phyloP scores from a whole-genome alignment of 2,329 filamentous ascomycete species.

The Raffaelea ambrosiae region DNA sequence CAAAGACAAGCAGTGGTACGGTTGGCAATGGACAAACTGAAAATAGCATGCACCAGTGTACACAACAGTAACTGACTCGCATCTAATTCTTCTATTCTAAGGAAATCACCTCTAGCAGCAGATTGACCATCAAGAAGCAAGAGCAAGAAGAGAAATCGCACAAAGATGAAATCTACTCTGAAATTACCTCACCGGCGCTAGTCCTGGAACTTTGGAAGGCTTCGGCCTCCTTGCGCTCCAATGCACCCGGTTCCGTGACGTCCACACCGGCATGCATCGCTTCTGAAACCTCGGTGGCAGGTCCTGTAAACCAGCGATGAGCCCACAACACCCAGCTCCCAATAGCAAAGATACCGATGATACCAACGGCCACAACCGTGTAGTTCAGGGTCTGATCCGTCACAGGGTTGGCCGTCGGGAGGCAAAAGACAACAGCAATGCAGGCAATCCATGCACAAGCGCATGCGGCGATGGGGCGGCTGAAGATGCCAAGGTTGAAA shows the following conservation, averaged over 20 bases:
- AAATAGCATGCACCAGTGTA: too few relatives aligned
- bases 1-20: too few relatives aligned
- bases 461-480: slow-evolving; percentile 35
- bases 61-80: too few relatives aligned
- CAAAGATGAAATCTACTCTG: too few relatives aligned
- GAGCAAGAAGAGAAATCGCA: too few relatives aligned
- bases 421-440: slow-evolving; percentile 49
- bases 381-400: slow-evolving; percentile 50
- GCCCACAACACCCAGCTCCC: slow-evolving; percentile 44
- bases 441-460: slow-evolving; percentile 44
- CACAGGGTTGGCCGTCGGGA: slow-evolving; percentile 47
- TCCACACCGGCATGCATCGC: slow-evolving; percentile 40
- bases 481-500: slow-evolving; percentile 40
- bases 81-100: too few relatives aligned
- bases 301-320: slow-evolving; percentile 46
- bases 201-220: slow-evolving; percentile 1
- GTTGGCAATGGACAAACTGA: too few relatives aligned
- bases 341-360: slow-evolving; percentile 39
- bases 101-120: too few relatives aligned
- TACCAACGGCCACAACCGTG: slow-evolving; percentile 49
- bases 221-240: slow-evolving; percentile 26
- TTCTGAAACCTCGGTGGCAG: slow-evolving; percentile 41
- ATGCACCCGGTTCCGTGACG: slow-evolving; percentile 33
- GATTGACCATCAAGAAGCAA: too few relatives aligned
- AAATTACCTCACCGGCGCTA: too few relatives aligned